A percentile compares a stretch with the other conserved stretches of the same genome.
These are phyloP conservation scores for Trypanosoma melophagium DNA, from an alignment of 208 protist genomes.

Conservation along the genomic window DNA sequence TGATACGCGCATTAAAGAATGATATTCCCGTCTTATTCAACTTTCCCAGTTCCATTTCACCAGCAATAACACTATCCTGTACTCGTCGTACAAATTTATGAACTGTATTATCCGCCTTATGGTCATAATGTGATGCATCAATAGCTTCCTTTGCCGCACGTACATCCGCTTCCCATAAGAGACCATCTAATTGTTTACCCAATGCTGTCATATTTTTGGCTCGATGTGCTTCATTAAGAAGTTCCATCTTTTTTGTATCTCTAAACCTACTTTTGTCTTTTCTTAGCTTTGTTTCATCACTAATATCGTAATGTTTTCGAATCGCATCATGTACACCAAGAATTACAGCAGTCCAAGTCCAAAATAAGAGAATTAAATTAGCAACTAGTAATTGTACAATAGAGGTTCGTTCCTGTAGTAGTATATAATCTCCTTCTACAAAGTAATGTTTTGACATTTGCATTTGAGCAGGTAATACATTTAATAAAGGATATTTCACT, in stretches of 20 bases:
- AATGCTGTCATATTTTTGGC: constrained; percentile 70
- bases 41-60: constrained; percentile 26
- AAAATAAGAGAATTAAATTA: constrained; percentile 41
- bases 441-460: not conserved
- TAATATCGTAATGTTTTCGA: constrained; percentile 74
- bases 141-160: constrained; percentile 79
- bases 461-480: not conserved
- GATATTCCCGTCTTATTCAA: constrained; percentile 1
- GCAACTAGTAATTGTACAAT: constrained; percentile 43
- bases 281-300: constrained; percentile 74
- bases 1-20: constrained; percentile 9
- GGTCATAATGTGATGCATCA: constrained; percentile 73
- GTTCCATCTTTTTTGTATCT: constrained; percentile 47
- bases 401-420: constrained; percentile 33
- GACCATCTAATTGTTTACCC: constrained; percentile 63
- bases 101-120: constrained; percentile 45
- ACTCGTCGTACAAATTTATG: constrained; percentile 63
- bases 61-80: constrained; percentile 47
- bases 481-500: not conserved
- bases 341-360: constrained; percentile 50
- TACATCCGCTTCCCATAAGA: constrained; percentile 77
- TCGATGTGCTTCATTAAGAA: constrained; percentile 61
- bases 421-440: not conserved
- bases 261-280: constrained; percentile 56
- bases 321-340: constrained; percentile 70